phyloP scores from a whole-genome alignment of 441 rosid genomes.

The Adansonia madagascariensis region DNA sequence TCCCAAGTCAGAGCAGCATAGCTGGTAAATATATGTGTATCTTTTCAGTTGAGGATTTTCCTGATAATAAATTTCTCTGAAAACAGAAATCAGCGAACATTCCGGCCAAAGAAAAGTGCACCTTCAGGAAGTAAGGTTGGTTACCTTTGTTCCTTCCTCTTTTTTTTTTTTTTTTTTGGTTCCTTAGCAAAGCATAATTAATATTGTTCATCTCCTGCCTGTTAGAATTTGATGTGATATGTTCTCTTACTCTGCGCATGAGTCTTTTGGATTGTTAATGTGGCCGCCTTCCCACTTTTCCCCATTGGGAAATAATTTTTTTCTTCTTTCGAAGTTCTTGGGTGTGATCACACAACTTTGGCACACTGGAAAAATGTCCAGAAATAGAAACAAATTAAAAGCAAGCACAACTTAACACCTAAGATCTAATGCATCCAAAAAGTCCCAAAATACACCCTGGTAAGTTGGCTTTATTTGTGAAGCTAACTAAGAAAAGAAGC shows the following conservation, averaged over 20 bases:
- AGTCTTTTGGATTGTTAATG: not conserved
- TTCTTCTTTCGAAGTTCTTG: not conserved
- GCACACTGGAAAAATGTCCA: not conserved
- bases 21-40: not conserved
- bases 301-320: not conserved
- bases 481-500: constrained; percentile 6
- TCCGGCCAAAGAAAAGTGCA: constrained; percentile 96
- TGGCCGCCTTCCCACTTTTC: not conserved
- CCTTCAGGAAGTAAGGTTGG: constrained; percentile 98
- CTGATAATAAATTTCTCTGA: constrained; percentile 26
- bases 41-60: constrained; percentile 26
- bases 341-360: not conserved
- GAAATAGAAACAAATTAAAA: not conserved
- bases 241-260: not conserved
- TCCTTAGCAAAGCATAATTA: not conserved
- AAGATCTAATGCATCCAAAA: constrained; percentile 20
- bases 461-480: constrained; percentile 1
- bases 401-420: not conserved
- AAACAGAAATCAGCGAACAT: constrained; percentile 89
- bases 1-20: not conserved
- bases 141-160: constrained; percentile 20
- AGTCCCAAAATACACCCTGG: not conserved
- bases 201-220: constrained; percentile 4
- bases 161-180: not conserved
- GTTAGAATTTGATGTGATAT: constrained; percentile 8